Evolutionary conservation across 2,329 filamentous ascomycete genomes (phyloP).

Genomic region (Penicillium sp.): DNA sequence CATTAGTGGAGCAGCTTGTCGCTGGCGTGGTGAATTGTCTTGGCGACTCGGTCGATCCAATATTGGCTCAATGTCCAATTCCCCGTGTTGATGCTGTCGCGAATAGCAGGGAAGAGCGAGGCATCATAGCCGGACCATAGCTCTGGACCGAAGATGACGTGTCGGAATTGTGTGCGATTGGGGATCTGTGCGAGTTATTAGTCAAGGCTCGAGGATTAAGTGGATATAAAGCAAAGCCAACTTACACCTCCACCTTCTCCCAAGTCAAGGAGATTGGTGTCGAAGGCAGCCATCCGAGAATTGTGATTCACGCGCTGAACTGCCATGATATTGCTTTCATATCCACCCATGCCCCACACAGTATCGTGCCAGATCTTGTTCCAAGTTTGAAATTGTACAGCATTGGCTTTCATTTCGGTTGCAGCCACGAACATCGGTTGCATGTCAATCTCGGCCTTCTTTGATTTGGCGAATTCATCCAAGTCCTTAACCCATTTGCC

Average conservation of each 20-base stretch:
- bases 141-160: slow-evolving; percentile 83
- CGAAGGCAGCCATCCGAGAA: slow-evolving; percentile 73
- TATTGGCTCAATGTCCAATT: slow-evolving; percentile 69
- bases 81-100: slow-evolving; percentile 70
- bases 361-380: slow-evolving; percentile 72
- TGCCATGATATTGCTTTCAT: slow-evolving; percentile 69
- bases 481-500: slow-evolving; percentile 65
- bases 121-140: slow-evolving; percentile 69
- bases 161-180: slow-evolving; percentile 89
- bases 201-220: neutral
- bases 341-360: slow-evolving; percentile 69
- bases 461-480: slow-evolving; percentile 61
- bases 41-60: slow-evolving; percentile 70
- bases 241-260: slow-evolving; percentile 71
- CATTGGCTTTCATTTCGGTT: slow-evolving; percentile 57
- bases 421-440: slow-evolving; percentile 64
- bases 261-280: slow-evolving; percentile 77
- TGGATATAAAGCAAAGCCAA: slow-evolving; percentile 26
- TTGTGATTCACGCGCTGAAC: slow-evolving; percentile 74
- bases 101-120: slow-evolving; percentile 76
- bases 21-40: slow-evolving; percentile 63
- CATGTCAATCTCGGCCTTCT: slow-evolving; percentile 55
- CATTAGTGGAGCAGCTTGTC: slow-evolving; percentile 44
- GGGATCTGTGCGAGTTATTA: slow-evolving; percentile 59
- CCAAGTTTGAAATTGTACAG: slow-evolving; percentile 70